phyloP scores from a whole-genome alignment of 805 yeast genomes.

The Candida michaelii region DNA sequence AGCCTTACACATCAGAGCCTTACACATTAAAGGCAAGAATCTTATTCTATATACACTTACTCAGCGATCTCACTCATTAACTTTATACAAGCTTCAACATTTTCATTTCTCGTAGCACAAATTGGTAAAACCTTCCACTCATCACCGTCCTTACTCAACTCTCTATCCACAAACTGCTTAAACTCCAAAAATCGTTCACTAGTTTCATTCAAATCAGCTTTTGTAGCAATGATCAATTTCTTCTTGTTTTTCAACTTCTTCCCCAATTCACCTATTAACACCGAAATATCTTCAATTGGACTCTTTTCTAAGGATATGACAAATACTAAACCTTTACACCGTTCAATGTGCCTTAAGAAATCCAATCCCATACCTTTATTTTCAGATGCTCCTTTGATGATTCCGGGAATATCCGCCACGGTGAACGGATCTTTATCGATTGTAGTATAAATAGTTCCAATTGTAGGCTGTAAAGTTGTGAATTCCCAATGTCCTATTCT shows the following conservation, averaged over 20 bases:
- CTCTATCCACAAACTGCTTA: slow-evolving; percentile 38
- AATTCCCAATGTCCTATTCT: slow-evolving; percentile 96
- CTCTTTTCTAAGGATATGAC: slow-evolving; percentile 74
- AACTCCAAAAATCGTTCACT: slow-evolving; percentile 49
- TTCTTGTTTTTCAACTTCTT: slow-evolving; percentile 57
- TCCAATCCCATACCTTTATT: slow-evolving; percentile 94
- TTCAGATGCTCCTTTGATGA: slow-evolving; percentile 80
- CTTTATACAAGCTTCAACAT: slow-evolving; percentile 65
- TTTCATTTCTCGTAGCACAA: slow-evolving; percentile 74
- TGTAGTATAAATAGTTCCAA: slow-evolving; percentile 78
- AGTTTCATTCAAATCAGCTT: slow-evolving; percentile 74
- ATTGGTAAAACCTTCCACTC: slow-evolving; percentile 79
- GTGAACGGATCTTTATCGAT: slow-evolving; percentile 73
- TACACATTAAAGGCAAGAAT: too few species aligned
- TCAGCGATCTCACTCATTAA: slow-evolving; percentile 67
- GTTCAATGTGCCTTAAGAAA: slow-evolving; percentile 86
- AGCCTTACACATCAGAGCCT: too few species aligned
- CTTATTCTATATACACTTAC: too few species aligned
- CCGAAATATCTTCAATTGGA: slow-evolving; percentile 65
- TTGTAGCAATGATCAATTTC: slow-evolving; percentile 83
- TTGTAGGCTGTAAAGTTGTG: slow-evolving; percentile 87
- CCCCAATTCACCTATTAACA: slow-evolving; percentile 72
- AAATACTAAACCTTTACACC: slow-evolving; percentile 87
- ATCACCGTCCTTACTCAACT: slow-evolving; percentile 13
- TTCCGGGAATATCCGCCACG: slow-evolving; percentile 97